These are phyloP conservation scores for Candida pseudoglaebosa DNA, from an alignment of 805 yeast species.

Conservation along the genomic window DNA sequence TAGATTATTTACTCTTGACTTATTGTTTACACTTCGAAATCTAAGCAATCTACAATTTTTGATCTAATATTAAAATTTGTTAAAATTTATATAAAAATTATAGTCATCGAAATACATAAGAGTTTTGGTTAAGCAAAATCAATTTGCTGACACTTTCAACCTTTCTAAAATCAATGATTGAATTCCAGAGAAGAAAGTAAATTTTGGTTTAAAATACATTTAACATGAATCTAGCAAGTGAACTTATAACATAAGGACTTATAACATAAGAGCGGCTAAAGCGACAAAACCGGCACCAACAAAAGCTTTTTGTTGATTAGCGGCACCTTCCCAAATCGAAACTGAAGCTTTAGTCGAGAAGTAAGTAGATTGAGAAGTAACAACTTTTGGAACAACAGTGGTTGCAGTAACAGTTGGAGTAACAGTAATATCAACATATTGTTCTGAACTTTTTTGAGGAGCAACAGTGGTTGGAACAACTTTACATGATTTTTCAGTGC, in stretches of 20 bases:
- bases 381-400: slow-evolving; percentile 41
- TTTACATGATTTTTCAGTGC: not conserved
- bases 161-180: not conserved
- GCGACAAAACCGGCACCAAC: slow-evolving; percentile 39
- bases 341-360: slow-evolving; percentile 22
- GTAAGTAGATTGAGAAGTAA: slow-evolving; percentile 31
- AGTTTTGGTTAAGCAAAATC: slow-evolving; percentile 2
- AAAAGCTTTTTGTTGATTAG: slow-evolving; percentile 21
- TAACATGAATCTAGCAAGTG: too few relatives aligned
- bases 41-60: too few relatives aligned
- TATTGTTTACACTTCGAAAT: too few relatives aligned
- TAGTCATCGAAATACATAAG: slow-evolving; percentile 1
- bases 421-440: slow-evolving; percentile 45
- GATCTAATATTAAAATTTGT: too few relatives aligned
- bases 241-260: too few relatives aligned
- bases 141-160: not conserved
- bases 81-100: too few relatives aligned
- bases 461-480: slow-evolving; percentile 13
- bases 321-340: slow-evolving; percentile 28
- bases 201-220: too few relatives aligned
- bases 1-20: too few relatives aligned
- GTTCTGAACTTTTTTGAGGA: slow-evolving; percentile 12
- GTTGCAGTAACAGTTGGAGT: slow-evolving; percentile 49
- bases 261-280: slow-evolving; percentile 36
- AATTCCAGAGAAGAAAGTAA: not conserved